These are phyloP conservation scores for Crucihimalaya himalaica DNA, from an alignment of 345 rosid species.

Conservation along the genomic window DNA sequence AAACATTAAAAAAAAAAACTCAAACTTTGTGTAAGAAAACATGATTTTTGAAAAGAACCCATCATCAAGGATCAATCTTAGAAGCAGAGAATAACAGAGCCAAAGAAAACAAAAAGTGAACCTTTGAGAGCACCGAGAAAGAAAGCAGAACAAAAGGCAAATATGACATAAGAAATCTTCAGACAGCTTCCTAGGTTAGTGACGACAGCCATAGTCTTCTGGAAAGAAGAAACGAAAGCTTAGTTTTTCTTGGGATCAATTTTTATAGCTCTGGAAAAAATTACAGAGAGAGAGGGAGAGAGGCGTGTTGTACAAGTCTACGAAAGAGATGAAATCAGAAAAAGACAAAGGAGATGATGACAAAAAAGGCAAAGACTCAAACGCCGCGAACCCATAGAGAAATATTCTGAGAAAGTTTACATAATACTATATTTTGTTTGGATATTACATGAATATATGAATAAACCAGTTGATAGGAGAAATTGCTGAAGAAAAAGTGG, in stretches of 20 bases:
- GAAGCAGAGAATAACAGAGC: conserved; percentile 7
- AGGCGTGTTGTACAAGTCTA: conserved; percentile 30
- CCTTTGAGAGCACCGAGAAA: conserved; percentile 83
- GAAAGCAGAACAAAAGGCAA: conserved; percentile 72
- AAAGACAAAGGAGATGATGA: conserved; percentile 3
- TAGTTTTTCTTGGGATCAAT: not conserved
- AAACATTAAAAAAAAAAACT: not conserved
- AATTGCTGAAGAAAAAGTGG: conserved; percentile 6
- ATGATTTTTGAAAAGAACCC: not conserved
- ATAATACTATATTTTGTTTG: not conserved
- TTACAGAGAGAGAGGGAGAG: not conserved
- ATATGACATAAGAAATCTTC: conserved; percentile 50
- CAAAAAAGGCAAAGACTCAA: conserved; percentile 2
- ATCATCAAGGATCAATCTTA: not conserved
- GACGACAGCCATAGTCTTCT: conserved; percentile 37
- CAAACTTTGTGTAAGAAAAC: not conserved
- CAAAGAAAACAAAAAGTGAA: not conserved
- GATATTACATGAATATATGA: not conserved
- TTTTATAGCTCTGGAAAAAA: conserved; percentile 17
- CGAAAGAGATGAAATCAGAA: conserved; percentile 15
- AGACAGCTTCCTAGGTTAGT: conserved; percentile 45
- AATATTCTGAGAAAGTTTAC: not conserved
- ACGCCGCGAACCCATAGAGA: not conserved
- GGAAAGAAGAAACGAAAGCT: not conserved
- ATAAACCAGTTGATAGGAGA: not conserved